These are phyloP conservation scores for Termitomyces heimii DNA, from an alignment of 768 basidiomycete species.

Conservation along the genomic window DNA sequence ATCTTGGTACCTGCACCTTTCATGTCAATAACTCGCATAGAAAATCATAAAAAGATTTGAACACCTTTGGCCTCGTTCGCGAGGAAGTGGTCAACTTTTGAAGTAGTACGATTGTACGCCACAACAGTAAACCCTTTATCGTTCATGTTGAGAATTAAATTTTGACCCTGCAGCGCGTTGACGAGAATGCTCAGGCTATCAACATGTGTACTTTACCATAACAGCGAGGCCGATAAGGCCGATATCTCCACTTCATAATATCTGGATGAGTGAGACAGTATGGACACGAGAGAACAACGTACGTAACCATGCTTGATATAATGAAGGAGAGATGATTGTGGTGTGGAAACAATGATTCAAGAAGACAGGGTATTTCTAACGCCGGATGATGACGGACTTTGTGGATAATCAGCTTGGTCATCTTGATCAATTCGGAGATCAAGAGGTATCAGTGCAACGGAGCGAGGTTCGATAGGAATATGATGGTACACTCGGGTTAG, in stretches of 20 bases:
- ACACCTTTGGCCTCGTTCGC: conserved; percentile 96
- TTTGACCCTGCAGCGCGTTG: conserved; percentile 68
- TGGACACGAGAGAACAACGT: conserved; percentile 9
- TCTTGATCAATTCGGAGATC: conserved; percentile 18
- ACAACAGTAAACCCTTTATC: conserved; percentile 99
- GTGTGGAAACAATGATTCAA: conserved; percentile 27
- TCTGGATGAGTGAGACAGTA: conserved; percentile 9
- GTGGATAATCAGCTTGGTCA: conserved; percentile 19
- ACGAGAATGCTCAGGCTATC: conserved; percentile 14
- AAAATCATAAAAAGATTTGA: conserved; percentile 17
- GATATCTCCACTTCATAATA: conserved; percentile 77
- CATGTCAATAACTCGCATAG: conserved; percentile 12
- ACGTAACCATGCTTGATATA: conserved; percentile 43
- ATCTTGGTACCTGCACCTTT: conserved; percentile 76
- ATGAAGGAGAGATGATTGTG: conserved; percentile 28
- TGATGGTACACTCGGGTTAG: not conserved
- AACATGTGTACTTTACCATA: conserved; percentile 58
- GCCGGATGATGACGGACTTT: conserved; percentile 18
- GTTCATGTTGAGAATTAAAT: conserved; percentile 97
- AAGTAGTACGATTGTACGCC: conserved; percentile 94
- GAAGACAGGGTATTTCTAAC: conserved; percentile 16
- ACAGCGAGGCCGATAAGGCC: conserved; percentile 98
- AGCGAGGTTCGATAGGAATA: not conserved
- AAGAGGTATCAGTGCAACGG: not conserved
- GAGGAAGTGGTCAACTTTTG: conserved; percentile 95